Base-by-base conservation (phyloP, 169 alveolate species). In the Amoebophrya sp. region DNA sequence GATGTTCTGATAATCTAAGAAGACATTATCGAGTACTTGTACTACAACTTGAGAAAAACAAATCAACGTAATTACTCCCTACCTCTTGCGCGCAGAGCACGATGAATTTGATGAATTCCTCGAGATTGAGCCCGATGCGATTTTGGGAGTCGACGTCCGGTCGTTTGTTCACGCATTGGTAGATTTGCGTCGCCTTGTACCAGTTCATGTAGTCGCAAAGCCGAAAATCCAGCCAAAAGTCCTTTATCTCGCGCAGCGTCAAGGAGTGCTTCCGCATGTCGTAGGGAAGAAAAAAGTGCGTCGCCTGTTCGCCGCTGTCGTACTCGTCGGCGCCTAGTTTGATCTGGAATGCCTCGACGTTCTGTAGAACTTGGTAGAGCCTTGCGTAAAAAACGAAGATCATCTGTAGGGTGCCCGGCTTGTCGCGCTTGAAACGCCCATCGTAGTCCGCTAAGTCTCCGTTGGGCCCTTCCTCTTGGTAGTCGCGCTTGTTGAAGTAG, bases 191-290 rank as follows among this genome's bases (percentile, higher is more conserved):
- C 38, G 33, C 0, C 83, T 65, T 65, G 83, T 65, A 65, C 83
- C 83, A 65, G 83, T 65, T 65, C 33, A 65, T 26, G 83, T 65
- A 36, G 33, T 65, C 26, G 2, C 26, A 6, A 6, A 65, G 83
- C 33, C 26, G 2, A 36, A 65, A 65, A 18, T 65, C 83, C 36
- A 65, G 83, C 83, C 83, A 65, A 36, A 65, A 65, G 26, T 65
- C 83, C 83, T 65, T 65, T 29, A 65, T 65, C 83, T 65, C 83
- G 33, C 83, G 83, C 83, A 65, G 83, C 26, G 83, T 65, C 36
- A 65, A 26, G 36, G 83, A 65, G 36, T 6, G 83, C 26, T 65
- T 65, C 33, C 33, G 3, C 83, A 65, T 65, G 83, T 65, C 83
- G 83, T 65, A 65, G 26, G 83, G 83, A 29, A 65, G 83, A 36